Evolutionary conservation across 768 basidiomycete genomes (phyloP).

Genomic region (Zangia roseola): DNA sequence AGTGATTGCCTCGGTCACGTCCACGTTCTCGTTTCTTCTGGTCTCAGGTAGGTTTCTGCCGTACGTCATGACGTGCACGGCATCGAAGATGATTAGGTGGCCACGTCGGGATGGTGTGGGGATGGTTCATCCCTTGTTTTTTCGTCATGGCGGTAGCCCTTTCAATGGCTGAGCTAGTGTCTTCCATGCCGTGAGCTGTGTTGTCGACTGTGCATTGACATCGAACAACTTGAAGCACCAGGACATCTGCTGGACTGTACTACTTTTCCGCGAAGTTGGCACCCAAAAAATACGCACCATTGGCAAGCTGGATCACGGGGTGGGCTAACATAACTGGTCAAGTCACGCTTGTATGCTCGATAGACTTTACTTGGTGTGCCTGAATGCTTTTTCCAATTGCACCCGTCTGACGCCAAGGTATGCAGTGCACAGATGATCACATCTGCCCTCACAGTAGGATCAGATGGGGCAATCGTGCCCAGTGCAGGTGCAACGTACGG

Average conservation of each 20-base stretch:
- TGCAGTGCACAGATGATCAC: constrained; percentile 75
- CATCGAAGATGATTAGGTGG: constrained; percentile 44
- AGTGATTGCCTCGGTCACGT: constrained; percentile 65
- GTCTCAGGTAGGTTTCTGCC: constrained; percentile 45
- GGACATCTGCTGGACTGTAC: constrained; percentile 77
- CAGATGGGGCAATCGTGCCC: constrained; percentile 51
- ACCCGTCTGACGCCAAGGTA: neutral
- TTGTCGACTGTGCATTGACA: neutral
- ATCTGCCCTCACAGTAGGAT: constrained; percentile 61
- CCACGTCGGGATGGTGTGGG: constrained; percentile 76
- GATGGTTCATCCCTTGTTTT: constrained; percentile 69
- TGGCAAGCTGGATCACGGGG: constrained; percentile 59
- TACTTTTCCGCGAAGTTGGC: constrained; percentile 79
- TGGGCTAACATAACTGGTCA: constrained; percentile 79
- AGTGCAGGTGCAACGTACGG: constrained; percentile 64
- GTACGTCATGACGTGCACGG: neutral
- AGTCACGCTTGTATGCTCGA: constrained; percentile 67
- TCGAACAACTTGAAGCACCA: constrained; percentile 22
- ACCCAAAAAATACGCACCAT: constrained; percentile 54
- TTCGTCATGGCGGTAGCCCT: constrained; percentile 69
- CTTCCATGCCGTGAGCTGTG: constrained; percentile 68
- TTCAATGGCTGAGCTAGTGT: constrained; percentile 71
- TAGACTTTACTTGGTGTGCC: constrained; percentile 66
- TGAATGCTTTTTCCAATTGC: neutral
- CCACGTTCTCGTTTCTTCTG: constrained; percentile 63